Base-by-base conservation (phyloP, 345 rosid genomes). In the Turnera subulata region DNA sequence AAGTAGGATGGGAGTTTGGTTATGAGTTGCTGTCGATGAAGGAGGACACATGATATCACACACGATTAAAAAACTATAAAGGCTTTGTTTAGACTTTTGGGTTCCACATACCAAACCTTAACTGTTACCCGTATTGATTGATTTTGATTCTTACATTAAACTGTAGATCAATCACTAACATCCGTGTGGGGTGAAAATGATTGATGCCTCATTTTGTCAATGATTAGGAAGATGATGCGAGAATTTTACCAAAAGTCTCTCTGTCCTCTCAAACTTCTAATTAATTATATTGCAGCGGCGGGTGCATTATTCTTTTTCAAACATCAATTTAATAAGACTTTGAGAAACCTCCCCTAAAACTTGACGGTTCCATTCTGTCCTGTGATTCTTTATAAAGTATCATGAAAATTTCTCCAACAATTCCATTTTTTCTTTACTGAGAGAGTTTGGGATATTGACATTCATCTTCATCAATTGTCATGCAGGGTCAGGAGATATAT, bases 171-270 rank as follows among this genome's bases (percentile, higher is more conserved):
- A 48, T 13, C 52, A 23, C 29, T 22, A 4, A 7, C 52, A 21
- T 48, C 21, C 52, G 52, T 48, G 52, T 23, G 52, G 29, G 1
- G 32, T 11, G 52, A 48, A 48, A 48, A 12, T 2, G 52, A 48
- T 5, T 13, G 26, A 20, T 48, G 52, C 26, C 20, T 26, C 21
- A 17, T 48, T 20, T 22, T 14, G 16, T 21, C 52, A 20, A 48
- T 48, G 52, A 48, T 48, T 48, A 23, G 29, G 52, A 48, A 23
- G 25, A 12, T 48, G 29, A 2, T 21, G 52, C 16, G 19, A 48
- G 13, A 48, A n/a, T 14, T 29, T 12, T 21, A 10, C 11, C 20
- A 11, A 16, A 6, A 11, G 8, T 45, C 48, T 2, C 21, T 19
- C 49, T 9, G 2, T 17, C 17, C 17, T 45, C 11, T 45, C 11